These are phyloP conservation scores for Ceratobasidium sp. DNA, from an alignment of 1,284 basidiomycete genomes.

Conservation along the genomic window DNA sequence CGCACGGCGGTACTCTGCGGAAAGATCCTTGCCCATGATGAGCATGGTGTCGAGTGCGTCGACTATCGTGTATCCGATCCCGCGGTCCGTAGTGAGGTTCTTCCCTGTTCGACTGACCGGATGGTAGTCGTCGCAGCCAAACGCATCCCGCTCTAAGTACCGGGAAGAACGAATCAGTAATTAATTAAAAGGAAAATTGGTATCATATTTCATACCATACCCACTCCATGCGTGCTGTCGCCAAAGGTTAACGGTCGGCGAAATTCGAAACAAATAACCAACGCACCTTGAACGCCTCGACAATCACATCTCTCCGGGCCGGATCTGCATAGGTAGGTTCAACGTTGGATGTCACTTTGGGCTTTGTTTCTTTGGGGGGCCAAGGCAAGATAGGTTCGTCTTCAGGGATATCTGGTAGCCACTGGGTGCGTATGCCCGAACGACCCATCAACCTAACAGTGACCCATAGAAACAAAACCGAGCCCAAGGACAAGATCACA, in stretches of 20 bases:
- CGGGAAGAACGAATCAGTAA: neutral
- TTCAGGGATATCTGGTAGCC: conserved; percentile 30
- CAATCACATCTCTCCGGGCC: conserved; percentile 71
- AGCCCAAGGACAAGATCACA: conserved; percentile 28
- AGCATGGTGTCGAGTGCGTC: conserved; percentile 90
- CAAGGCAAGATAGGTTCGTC: conserved; percentile 14
- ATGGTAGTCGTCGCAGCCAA: conserved; percentile 90
- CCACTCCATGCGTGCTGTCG: conserved; percentile 81
- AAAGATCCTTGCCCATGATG: conserved; percentile 73
- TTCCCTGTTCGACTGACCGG: conserved; percentile 78
- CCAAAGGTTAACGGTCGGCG: neutral
- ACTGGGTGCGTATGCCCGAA: neutral
- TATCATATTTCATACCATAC: conserved; percentile 67
- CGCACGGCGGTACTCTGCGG: conserved; percentile 82
- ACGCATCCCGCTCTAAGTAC: conserved; percentile 79
- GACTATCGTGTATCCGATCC: conserved; percentile 86
- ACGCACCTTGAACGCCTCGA: conserved; percentile 79
- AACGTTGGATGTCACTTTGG: neutral
- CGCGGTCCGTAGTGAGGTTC: conserved; percentile 73
- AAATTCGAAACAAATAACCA: conserved; percentile 4
- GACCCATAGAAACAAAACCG: conserved; percentile 33
- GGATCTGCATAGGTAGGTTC: conserved; percentile 61
- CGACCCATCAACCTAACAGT: conserved; percentile 13
- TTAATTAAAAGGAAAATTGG: neutral
- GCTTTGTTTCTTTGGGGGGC: conserved; percentile 3